Base-by-base conservation (phyloP, 1,284 basidiomycete genomes). In the Ceratobasidium sp. region DNA sequence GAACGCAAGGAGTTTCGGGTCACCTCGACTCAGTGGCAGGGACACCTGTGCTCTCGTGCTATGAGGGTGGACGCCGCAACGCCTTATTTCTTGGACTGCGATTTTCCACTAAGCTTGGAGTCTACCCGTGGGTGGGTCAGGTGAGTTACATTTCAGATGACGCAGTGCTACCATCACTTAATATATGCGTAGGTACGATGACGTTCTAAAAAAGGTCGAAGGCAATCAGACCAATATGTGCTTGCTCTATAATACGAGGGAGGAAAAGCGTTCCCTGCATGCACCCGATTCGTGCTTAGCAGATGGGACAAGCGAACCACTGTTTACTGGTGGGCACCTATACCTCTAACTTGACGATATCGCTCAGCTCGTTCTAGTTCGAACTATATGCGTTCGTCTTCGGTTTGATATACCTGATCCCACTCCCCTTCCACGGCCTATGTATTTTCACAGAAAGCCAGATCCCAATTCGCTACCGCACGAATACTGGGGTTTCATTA, bases 401-500 rank as follows among this genome's bases (percentile, higher is more conserved):
- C 67, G 67, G 20, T 69, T 69, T 38, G 33, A 56, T 3, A 44
- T 69, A 23, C 54, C 38, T 9, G 38, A 54, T 26, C 33, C 54
- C 4, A 20, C 17, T n/a, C 52, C 15, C n/a, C 40, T 69, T 26
- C 67, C 67, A 6, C 28, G 38, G 20, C 52, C 33, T 3, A n/a
- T 57, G n/a, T 69, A 69, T 40, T 69, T 69, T n/a, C 67, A 69
- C 33, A 54, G 67, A n/a, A 38, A 54, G 44, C 28, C 54, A 20
- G 10, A 56, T 15, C 50, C 52, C 4, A 26, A 42, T 57, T 38
- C 50, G 28, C 17, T 54, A 42, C 48, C 54, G 28, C 67, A 54
- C 26, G 67, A 69, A 69, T 69, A 42, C 23, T 69, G 67, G 67
- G 67, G 67, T n/a, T 69, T 69, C 38, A 69, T 69, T 40, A 69